These are phyloP conservation scores for Oenanthe javanica DNA, from an alignment of 140 eudicot species.

Conservation along the genomic window DNA sequence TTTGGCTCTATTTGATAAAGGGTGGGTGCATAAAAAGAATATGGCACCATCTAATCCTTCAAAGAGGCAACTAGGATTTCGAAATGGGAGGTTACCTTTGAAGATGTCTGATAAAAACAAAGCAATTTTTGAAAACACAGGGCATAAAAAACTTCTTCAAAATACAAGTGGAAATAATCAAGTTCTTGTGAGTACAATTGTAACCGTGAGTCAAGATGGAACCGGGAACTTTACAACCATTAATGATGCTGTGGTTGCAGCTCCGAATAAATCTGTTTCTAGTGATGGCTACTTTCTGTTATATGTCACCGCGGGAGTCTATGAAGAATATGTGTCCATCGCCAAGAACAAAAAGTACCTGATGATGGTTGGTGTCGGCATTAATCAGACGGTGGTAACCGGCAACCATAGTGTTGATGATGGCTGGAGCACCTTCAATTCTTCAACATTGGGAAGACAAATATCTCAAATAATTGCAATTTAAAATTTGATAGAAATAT, in stretches of 20 bases:
- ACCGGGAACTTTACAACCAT: conserved; percentile 50
- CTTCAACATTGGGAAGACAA: conserved; percentile 42
- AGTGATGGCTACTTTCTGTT: conserved; percentile 33
- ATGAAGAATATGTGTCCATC: conserved; percentile 46
- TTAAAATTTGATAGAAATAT: no score
- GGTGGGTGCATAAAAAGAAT: conserved; percentile 49
- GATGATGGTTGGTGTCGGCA: conserved; percentile 57
- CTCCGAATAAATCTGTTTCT: conserved; percentile 32
- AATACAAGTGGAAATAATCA: not conserved
- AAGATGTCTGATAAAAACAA: conserved; percentile 7
- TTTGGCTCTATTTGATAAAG: conserved; percentile 50
- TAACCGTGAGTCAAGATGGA: conserved; percentile 57
- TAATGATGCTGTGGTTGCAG: conserved; percentile 46
- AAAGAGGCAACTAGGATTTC: not conserved
- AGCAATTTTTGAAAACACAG: not conserved
- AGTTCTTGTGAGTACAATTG: not conserved
- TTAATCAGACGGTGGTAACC: conserved; percentile 43
- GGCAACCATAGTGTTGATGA: conserved; percentile 50
- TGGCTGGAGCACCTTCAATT: conserved; percentile 58
- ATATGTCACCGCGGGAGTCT: conserved; percentile 39
- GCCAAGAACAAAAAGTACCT: conserved; percentile 25
- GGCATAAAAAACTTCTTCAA: not conserved
- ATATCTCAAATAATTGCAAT: not conserved
- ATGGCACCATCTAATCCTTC: not conserved
- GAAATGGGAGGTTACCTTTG: not conserved